Evolutionary conservation across 1,284 basidiomycete species (phyloP).

Genomic region (Acaromyces ingoldii): DNA sequence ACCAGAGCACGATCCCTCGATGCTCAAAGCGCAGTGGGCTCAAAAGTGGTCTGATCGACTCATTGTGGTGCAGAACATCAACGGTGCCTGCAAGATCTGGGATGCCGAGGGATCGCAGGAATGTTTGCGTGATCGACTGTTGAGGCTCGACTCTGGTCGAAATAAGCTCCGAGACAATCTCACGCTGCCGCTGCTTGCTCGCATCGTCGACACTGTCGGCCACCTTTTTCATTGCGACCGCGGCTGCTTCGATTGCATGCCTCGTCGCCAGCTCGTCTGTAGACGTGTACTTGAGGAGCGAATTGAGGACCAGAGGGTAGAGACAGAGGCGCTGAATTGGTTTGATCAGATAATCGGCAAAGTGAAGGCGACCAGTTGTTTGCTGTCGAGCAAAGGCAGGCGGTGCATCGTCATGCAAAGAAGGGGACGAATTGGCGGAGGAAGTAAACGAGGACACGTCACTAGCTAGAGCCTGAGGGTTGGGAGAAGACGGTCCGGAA

Average conservation of each 20-base stretch:
- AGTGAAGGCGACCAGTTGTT: constrained; percentile 27
- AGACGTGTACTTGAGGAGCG: constrained; percentile 33
- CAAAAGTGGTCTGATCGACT: constrained; percentile 27
- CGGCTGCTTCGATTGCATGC: constrained; percentile 26
- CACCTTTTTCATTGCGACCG: constrained; percentile 35
- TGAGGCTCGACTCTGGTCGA: constrained; percentile 38
- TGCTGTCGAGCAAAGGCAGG: not conserved
- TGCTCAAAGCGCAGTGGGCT: constrained; percentile 48
- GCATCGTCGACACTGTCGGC: constrained; percentile 46
- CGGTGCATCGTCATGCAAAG: not conserved
- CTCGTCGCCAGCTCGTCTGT: constrained; percentile 30
- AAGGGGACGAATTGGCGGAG: constrained; percentile 8
- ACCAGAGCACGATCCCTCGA: constrained; percentile 42
- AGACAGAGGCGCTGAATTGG: constrained; percentile 49
- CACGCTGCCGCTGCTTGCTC: constrained; percentile 35
- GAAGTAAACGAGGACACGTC: not conserved
- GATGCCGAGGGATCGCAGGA: constrained; percentile 37
- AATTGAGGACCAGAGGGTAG: constrained; percentile 46
- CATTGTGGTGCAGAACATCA: constrained; percentile 47
- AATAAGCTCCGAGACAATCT: constrained; percentile 41
- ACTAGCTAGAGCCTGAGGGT: too few relatives aligned
- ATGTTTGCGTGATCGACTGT: constrained; percentile 20
- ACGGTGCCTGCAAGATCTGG: constrained; percentile 43
- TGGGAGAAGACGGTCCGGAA: not conserved
- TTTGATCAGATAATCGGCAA: constrained; percentile 50